Base-by-base conservation (phyloP, 2,329 filamentous ascomycete species). In the Pseudocercospora eumusae region DNA sequence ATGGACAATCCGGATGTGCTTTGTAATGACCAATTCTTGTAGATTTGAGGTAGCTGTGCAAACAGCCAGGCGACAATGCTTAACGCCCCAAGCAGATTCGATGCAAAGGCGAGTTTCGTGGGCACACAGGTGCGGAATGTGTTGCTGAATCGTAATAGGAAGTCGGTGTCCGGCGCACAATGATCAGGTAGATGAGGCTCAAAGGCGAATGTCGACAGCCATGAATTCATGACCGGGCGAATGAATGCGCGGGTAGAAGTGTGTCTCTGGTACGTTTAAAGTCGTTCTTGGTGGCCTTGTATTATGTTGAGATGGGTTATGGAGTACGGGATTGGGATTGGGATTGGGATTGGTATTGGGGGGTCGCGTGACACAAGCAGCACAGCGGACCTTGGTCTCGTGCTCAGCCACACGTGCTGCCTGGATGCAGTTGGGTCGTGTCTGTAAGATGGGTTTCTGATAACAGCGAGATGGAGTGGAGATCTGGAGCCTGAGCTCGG, bases 1-100 rank as follows among this genome's bases (percentile, higher is more conserved):
- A 87, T 82, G 4, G 85, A 88, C 40, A 89, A 73, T 0, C 87
- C 86, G 0, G 86, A 86, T 0, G 86, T 88, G 11, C 86, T 88
- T 69, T 86, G 81, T 20, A 88, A 73, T 57, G 80, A 79, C 71
- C 85, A 85, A 71, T 89, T 89, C 77, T 88, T 88, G 76, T 84
- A 87, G 65, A 89, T 88, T 70, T 89, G 87, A 1, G 87, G 87
- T 27, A 89, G 77, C 73, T 89, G 87, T 11, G 87, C 87, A 71
- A 88, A 89, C 1, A 89, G 80, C 87, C 87, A 89, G 47, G 86
- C 84, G 56, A 87, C 68, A 63, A 89, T 89, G 69, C 85, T 88
- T 63, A 86, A 76, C 0, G 80, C 81, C 20, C 87, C 87, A 57
- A 88, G 79, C 2, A 82, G 64, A 5, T 84, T 86, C 21, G 87